Evolutionary conservation across 2,329 filamentous ascomycete species (phyloP).

Genomic region (Coleophoma crateriformis): DNA sequence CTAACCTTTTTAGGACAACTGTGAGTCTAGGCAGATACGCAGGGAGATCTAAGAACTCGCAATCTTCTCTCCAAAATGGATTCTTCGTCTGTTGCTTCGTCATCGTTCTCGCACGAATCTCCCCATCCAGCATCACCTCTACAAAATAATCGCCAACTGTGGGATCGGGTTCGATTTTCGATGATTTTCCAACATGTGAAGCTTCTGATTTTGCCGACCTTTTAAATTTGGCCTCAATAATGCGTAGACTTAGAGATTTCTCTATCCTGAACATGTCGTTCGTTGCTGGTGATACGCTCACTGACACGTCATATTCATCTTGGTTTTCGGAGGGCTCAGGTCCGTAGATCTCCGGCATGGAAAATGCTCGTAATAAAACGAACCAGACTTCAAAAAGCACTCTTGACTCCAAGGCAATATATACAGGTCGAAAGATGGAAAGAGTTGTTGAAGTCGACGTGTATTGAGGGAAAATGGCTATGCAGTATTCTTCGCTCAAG

Average conservation of each 20-base stretch:
- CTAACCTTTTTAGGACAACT: conserved; percentile 64
- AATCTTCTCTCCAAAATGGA: conserved; percentile 79
- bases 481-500: conserved; percentile 86
- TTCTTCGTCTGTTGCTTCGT: conserved; percentile 66
- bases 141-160: conserved; percentile 67
- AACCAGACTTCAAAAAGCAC: conserved; percentile 98
- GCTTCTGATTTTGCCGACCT: conserved; percentile 24
- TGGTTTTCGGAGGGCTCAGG: conserved; percentile 10
- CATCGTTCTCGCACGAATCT: conserved; percentile 70
- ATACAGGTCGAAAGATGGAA: conserved; percentile 79
- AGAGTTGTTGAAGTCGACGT: conserved; percentile 67
- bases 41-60: conserved; percentile 70
- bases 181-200: conserved; percentile 13
- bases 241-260: conserved; percentile 51
- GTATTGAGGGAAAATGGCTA: conserved; percentile 94
- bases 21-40: conserved; percentile 63
- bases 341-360: conserved; percentile 82
- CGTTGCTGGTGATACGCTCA: conserved; percentile 8
- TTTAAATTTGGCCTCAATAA: conserved; percentile 56
- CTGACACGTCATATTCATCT: conserved; percentile 9
- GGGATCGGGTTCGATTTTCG: conserved; percentile 35
- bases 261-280: conserved; percentile 55
- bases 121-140: conserved; percentile 74
- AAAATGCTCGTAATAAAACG: conserved; percentile 83
- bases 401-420: conserved; percentile 78